Evolutionary conservation across 1,284 basidiomycete genomes (phyloP).

Genomic region (Athelia sp.): DNA sequence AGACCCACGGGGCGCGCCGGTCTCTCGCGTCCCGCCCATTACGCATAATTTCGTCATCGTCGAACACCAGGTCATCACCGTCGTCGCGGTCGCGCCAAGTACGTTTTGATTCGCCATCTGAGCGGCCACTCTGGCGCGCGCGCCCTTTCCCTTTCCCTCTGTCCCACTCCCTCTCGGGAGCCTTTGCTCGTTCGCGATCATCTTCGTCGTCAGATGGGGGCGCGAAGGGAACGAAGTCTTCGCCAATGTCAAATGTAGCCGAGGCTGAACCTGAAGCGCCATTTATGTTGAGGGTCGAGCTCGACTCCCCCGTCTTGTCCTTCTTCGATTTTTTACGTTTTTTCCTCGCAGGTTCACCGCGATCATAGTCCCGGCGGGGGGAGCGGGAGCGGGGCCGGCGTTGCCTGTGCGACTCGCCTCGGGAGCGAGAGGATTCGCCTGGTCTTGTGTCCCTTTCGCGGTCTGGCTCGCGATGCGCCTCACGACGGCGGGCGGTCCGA

Average conservation of each 20-base stretch:
- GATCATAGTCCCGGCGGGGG: too few species aligned
- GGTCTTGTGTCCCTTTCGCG: too few species aligned
- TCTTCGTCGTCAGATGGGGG: slow-evolving; percentile 20
- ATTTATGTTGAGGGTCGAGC: too few species aligned
- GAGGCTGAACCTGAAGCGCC: too few species aligned
- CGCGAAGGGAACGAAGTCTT: slow-evolving; percentile 60
- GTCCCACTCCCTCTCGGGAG: slow-evolving; percentile 36
- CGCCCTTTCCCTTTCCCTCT: slow-evolving; percentile 26
- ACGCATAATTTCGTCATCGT: slow-evolving; percentile 44
- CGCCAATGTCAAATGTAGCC: slow-evolving; percentile 29
- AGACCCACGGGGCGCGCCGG: slow-evolving; percentile 76
- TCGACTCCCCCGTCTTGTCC: too few species aligned
- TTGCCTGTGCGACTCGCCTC: too few species aligned
- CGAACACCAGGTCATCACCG: slow-evolving; percentile 34
- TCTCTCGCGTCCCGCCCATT: slow-evolving; percentile 54
- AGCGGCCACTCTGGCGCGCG: slow-evolving; percentile 16
- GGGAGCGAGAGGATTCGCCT: too few species aligned
- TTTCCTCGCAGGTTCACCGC: too few species aligned
- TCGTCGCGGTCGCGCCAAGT: slow-evolving; percentile 21
- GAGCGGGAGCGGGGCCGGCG: too few species aligned
- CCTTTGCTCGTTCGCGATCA: slow-evolving; percentile 18
- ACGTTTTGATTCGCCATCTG: slow-evolving; percentile 6
- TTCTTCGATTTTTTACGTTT: too few species aligned
- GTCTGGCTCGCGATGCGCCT: too few species aligned
- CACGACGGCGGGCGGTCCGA: too few species aligned